A percentile compares a stretch with the other conserved stretches of the same genome.
Evolutionary conservation across 352 stramenopile genomes (phyloP).

Genomic region (Phytopythium chamaehyphon): DNA sequence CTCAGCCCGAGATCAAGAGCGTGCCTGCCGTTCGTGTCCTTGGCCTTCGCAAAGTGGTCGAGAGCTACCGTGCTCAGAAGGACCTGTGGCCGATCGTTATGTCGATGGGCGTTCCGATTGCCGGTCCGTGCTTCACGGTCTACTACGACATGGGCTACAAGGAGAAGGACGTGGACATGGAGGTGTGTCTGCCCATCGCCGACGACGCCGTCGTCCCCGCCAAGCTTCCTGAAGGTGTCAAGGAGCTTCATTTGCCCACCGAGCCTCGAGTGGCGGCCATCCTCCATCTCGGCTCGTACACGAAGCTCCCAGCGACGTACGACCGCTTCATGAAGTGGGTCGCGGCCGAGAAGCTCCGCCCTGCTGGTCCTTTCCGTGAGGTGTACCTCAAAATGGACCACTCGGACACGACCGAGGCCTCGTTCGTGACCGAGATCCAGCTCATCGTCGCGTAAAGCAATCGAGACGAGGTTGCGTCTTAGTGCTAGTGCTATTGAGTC

Average conservation of each 20-base stretch:
- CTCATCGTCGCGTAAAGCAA: conserved; percentile 11
- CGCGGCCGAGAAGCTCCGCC: conserved; percentile 14
- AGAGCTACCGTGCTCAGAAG: conserved; percentile 42
- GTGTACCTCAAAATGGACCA: conserved; percentile 27
- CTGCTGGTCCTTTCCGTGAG: conserved; percentile 24
- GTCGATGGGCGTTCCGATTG: conserved; percentile 12
- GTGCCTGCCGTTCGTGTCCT: conserved; percentile 28
- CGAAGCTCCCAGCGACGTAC: conserved; percentile 19
- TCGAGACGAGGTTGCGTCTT: background rate
- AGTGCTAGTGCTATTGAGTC: background rate
- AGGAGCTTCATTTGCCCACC: conserved; percentile 11
- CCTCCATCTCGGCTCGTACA: conserved; percentile 31
- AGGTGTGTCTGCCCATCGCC: conserved; percentile 39
- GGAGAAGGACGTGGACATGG: conserved; percentile 34
- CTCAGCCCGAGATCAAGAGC: conserved; percentile 22
- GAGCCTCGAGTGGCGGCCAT: conserved; percentile 17
- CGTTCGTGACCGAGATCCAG: conserved; percentile 29
- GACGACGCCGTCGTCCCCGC: conserved; percentile 10
- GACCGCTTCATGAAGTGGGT: conserved; percentile 27
- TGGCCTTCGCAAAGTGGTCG: conserved; percentile 27
- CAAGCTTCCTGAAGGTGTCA: conserved; percentile 9
- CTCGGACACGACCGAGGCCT: conserved; percentile 16
- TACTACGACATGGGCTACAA: conserved; percentile 42
- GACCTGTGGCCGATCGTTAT: conserved; percentile 31
- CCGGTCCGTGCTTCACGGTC: conserved; percentile 25